Evolutionary conservation across 139 green algal species (phyloP).

Genomic region (Monoraphidium neglectum): DNA sequence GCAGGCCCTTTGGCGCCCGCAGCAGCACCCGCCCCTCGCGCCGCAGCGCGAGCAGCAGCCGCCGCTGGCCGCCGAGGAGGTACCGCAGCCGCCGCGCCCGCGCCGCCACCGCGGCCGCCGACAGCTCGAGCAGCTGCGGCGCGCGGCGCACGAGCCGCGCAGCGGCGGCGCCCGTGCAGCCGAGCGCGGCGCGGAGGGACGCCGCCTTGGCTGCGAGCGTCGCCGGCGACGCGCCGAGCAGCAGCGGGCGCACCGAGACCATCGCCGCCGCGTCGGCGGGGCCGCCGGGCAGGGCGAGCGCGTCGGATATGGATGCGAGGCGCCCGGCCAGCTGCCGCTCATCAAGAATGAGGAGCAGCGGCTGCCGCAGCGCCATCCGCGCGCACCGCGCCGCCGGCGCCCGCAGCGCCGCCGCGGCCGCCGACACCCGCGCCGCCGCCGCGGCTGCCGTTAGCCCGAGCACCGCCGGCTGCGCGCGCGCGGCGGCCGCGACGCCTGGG

Average conservation of each 20-base stretch:
- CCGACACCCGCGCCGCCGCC: background rate
- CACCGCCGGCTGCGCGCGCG: background rate
- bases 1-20: background rate
- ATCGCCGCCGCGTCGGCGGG: background rate
- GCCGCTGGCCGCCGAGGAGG: background rate
- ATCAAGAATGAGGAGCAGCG: slow-evolving; percentile 33
- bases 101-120: background rate
- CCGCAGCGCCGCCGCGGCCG: background rate
- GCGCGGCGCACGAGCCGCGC: background rate
- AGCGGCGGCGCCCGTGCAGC: background rate
- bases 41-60: slow-evolving; percentile 8
- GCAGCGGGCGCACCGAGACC: slow-evolving; percentile 2
- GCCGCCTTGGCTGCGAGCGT: slow-evolving; percentile 16
- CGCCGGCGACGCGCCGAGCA: background rate
- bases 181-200: slow-evolving; percentile 13
- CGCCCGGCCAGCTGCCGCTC: background rate
- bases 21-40: slow-evolving; percentile 32
- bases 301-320: background rate
- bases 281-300: background rate
- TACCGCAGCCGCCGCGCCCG: slow-evolving; percentile 7
- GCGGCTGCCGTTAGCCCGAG: slow-evolving; percentile 7
- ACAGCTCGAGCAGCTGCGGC: slow-evolving; percentile 35
- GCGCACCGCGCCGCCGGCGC: background rate
- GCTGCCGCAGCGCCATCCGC: slow-evolving; percentile 6
- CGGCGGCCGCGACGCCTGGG: background rate